These are phyloP conservation scores for Panus rudis DNA, from an alignment of 768 basidiomycete genomes.

Conservation along the genomic window DNA sequence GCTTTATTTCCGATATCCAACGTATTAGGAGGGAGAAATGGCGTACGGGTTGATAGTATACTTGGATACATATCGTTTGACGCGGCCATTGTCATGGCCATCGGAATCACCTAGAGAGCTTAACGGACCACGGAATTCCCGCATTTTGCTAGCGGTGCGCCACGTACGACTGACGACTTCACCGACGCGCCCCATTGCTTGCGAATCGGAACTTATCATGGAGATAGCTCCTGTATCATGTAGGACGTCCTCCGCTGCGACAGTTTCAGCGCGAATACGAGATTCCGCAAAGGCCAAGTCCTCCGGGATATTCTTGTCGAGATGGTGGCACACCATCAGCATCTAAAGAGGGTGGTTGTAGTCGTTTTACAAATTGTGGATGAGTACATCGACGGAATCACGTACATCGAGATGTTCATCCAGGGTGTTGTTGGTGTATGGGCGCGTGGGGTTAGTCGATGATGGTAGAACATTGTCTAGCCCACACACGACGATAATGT, in stretches of 20 bases:
- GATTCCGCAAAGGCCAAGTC: conserved; percentile 96
- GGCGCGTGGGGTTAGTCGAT: conserved; percentile 95
- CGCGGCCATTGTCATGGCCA: conserved; percentile 76
- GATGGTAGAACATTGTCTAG: conserved; percentile 86
- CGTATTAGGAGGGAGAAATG: neutral
- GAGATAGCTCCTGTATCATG: conserved; percentile 92
- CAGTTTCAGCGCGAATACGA: conserved; percentile 92
- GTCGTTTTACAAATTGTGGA: too few species aligned
- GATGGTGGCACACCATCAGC: conserved; percentile 99
- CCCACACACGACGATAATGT: conserved; percentile 96
- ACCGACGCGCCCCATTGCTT: conserved; percentile 97
- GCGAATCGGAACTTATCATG: conserved; percentile 94
- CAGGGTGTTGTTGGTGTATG: conserved; percentile 84
- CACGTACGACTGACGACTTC: conserved; percentile 92
- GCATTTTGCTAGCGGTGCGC: conserved; percentile 96
- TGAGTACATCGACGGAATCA: conserved; percentile 1
- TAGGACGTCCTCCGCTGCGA: conserved; percentile 94
- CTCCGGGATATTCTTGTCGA: conserved; percentile 86
- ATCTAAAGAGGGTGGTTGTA: conserved; percentile 52
- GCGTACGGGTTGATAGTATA: conserved; percentile 97
- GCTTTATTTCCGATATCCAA: neutral
- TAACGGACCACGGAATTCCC: conserved; percentile 69
- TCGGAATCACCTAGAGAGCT: conserved; percentile 58
- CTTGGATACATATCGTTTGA: conserved; percentile 93
- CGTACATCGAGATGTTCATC: conserved; percentile 95